Evolutionary conservation across 768 basidiomycete genomes (phyloP).

Genomic region (Multifurca ochricompacta): DNA sequence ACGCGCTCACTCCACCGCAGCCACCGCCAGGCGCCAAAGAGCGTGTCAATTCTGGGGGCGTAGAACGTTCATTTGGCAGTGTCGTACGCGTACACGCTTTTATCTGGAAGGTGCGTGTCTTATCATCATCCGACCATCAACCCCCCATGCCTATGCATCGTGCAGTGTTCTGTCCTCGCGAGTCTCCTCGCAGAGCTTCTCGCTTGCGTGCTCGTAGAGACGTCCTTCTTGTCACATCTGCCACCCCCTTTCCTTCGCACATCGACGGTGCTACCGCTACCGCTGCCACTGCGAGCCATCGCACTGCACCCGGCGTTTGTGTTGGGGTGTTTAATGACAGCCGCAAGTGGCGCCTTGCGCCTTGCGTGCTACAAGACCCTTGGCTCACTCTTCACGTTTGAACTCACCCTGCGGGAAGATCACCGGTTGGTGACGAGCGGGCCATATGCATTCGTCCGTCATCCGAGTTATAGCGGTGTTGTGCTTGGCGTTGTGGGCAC

Average conservation of each 20-base stretch:
- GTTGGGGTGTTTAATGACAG: conserved; percentile 7
- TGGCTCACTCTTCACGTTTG: conserved; percentile 21
- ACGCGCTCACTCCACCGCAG: conserved; percentile 18
- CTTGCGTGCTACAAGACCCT: conserved; percentile 16
- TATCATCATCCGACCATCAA: too few relatives aligned
- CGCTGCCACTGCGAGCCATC: background rate
- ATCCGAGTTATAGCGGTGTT: conserved; percentile 22
- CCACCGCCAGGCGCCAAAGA: conserved; percentile 10
- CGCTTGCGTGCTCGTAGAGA: background rate
- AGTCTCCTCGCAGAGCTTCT: conserved; percentile 8
- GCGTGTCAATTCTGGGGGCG: conserved; percentile 8
- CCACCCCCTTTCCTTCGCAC: background rate
- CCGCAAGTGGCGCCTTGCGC: conserved; percentile 12
- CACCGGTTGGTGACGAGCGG: conserved; percentile 23
- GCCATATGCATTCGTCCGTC: conserved; percentile 23
- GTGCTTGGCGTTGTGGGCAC: conserved; percentile 19
- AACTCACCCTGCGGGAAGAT: conserved; percentile 15
- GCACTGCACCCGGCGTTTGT: conserved; percentile 5
- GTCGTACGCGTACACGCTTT: conserved; percentile 16
- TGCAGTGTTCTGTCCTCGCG: conserved; percentile 11
- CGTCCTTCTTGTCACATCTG: background rate
- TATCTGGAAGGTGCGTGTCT: conserved; percentile 16
- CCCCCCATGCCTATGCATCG: background rate
- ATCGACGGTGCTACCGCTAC: background rate
- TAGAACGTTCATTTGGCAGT: conserved; percentile 17